A percentile compares a stretch with the other conserved stretches of the same genome.
Conservation (phyloP, 2,329 filamentous ascomycete genomes). For the Fusarium pseudograminearum region DNA sequence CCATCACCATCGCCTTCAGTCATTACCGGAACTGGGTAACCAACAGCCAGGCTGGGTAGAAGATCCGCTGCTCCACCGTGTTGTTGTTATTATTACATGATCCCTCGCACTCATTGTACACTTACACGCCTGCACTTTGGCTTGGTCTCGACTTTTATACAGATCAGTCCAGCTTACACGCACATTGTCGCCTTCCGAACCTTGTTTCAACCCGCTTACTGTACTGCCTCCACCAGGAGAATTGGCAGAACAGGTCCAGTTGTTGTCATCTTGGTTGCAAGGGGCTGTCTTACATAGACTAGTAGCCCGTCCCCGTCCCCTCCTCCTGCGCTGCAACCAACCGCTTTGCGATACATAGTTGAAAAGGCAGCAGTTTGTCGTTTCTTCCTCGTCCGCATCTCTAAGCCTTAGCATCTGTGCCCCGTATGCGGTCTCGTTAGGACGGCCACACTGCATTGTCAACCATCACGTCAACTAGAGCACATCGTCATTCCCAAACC, state of each 20-base stretch:
- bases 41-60: background rate
- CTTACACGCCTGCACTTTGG: conserved; percentile 1
- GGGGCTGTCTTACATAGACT: conserved; percentile 27
- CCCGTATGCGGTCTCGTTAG: conserved; percentile 4
- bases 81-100: background rate
- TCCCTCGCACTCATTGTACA: background rate
- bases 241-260: conserved; percentile 15
- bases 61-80: background rate
- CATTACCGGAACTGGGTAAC: background rate
- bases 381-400: conserved; percentile 13
- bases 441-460: conserved; percentile 31
- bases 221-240: conserved; percentile 14
- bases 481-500: conserved; percentile 42
- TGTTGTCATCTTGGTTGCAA: conserved; percentile 20
- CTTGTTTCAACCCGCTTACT: conserved; percentile 19
- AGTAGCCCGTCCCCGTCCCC: conserved; percentile 6
- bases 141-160: background rate
- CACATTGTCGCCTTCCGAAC: conserved; percentile 18
- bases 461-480: conserved; percentile 46
- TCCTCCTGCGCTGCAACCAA: conserved; percentile 19
- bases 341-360: conserved; percentile 10
- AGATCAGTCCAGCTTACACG: conserved; percentile 18
- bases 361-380: conserved; percentile 8
- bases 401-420: background rate
- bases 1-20: conserved; percentile 7